phyloP scores from a whole-genome alignment of 2,329 filamentous ascomycete genomes.

The Aureobasidium sp. region DNA sequence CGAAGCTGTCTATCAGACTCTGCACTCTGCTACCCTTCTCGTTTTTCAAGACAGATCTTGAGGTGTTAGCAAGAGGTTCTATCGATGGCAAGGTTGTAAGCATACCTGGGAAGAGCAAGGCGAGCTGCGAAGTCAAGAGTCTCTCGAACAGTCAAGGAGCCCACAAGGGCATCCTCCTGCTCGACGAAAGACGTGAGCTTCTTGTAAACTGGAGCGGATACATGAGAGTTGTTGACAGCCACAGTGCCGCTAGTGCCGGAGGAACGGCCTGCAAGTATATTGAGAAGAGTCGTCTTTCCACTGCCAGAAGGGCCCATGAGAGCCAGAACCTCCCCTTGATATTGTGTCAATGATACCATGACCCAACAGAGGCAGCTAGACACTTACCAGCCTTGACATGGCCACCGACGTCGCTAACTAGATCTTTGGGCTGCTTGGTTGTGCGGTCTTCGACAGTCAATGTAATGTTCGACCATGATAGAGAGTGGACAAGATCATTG shows the following conservation, averaged over 20 bases:
- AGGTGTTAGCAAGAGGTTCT: not conserved
- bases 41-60: constrained; percentile 42
- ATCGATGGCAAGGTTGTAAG: not conserved
- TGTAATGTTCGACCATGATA: constrained; percentile 57
- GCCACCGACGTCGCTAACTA: constrained; percentile 55
- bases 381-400: constrained; percentile 33
- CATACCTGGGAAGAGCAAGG: constrained; percentile 44
- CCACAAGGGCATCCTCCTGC: constrained; percentile 76
- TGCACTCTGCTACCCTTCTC: constrained; percentile 56
- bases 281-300: constrained; percentile 77
- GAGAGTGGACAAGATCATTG: constrained; percentile 54
- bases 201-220: constrained; percentile 48
- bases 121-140: constrained; percentile 69
- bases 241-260: constrained; percentile 45
- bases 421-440: constrained; percentile 51
- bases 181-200: constrained; percentile 61
- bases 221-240: constrained; percentile 53
- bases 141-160: constrained; percentile 68
- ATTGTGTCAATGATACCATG: not conserved
- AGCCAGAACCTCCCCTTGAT: constrained; percentile 62
- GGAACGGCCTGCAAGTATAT: constrained; percentile 61
- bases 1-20: constrained; percentile 61
- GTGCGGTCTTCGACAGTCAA: constrained; percentile 63
- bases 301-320: constrained; percentile 65
- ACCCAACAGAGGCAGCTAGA: too few relatives aligned